A percentile compares a stretch with the other conserved stretches of the same genome.
These are phyloP conservation scores for Fermentozyma sake DNA, from an alignment of 1,139 yeast genomes.

Conservation along the genomic window DNA sequence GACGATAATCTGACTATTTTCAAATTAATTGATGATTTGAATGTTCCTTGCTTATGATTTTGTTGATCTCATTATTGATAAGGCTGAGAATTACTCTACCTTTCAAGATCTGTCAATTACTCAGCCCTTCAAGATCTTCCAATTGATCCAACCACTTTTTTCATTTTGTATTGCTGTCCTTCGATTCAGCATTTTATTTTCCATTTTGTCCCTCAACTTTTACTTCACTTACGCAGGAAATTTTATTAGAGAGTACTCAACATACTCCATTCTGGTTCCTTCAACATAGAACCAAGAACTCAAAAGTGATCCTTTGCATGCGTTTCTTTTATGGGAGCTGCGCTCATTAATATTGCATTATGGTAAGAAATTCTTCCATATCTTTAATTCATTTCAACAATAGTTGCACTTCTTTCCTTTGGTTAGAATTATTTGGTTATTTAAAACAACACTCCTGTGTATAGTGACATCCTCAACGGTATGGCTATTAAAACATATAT, in stretches of 20 bases:
- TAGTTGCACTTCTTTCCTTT: too few relatives aligned
- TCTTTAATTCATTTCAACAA: constrained; percentile 24
- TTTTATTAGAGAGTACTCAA: constrained; percentile 21
- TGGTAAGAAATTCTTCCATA: constrained; percentile 3
- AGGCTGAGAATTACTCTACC: too few relatives aligned
- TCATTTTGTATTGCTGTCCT: constrained; percentile 5
- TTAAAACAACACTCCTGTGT: too few relatives aligned
- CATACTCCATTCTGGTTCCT: constrained; percentile 15
- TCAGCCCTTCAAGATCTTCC: constrained; percentile 7
- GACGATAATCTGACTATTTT: constrained; percentile 48
- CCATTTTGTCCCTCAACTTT: constrained; percentile 7
- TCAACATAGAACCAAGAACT: constrained; percentile 9
- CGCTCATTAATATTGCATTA: constrained; percentile 14
- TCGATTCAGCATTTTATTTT: constrained; percentile 4
- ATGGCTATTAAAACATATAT: constrained; percentile 14
- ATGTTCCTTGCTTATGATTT: constrained; percentile 14
- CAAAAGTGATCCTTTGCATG: constrained; percentile 8
- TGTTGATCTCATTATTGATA: neutral
- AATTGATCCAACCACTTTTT: constrained; percentile 24
- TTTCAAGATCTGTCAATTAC: too few relatives aligned
- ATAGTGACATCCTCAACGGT: constrained; percentile 31
- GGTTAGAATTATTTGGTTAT: too few relatives aligned
- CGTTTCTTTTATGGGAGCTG: constrained; percentile 14
- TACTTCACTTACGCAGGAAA: constrained; percentile 28
- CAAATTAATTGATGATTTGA: constrained; percentile 26